A percentile compares a stretch with the other conserved stretches of the same genome.
These are phyloP conservation scores for Globisporangium perplexum DNA, from an alignment of 352 stramenopile species.

Conservation along the genomic window DNA sequence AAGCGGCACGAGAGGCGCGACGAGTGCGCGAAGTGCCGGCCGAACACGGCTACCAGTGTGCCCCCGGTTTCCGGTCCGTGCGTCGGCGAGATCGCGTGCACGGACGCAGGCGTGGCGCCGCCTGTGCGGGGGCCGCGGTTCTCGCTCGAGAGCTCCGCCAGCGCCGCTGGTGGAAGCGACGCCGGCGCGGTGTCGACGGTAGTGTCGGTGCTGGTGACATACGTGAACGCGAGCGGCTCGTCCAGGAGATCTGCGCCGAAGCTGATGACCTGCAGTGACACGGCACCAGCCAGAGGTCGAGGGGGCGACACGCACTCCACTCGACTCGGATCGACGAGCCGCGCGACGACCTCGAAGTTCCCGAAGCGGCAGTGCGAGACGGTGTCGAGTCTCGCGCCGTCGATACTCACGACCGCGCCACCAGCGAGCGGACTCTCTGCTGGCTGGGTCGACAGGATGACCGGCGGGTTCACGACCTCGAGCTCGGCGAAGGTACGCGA, in stretches of 20 bases:
- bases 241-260: slow-evolving; percentile 35
- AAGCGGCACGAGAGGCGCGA: slow-evolving; percentile 71
- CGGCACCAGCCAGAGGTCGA: slow-evolving; percentile 24
- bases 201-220: slow-evolving; percentile 14
- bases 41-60: slow-evolving; percentile 80
- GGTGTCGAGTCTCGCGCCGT: slow-evolving; percentile 38
- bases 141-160: slow-evolving; percentile 42
- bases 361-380: slow-evolving; percentile 79
- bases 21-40: slow-evolving; percentile 70
- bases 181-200: background rate
- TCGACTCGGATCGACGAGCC: slow-evolving; percentile 23
- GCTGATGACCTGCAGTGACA: slow-evolving; percentile 36
- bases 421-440: slow-evolving; percentile 23
- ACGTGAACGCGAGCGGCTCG: slow-evolving; percentile 34
- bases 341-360: slow-evolving; percentile 17
- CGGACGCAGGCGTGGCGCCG: slow-evolving; percentile 72
- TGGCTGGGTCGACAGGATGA: slow-evolving; percentile 32
- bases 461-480: slow-evolving; percentile 42
- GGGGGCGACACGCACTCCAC: slow-evolving; percentile 23
- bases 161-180: too few species aligned
- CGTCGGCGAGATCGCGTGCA: slow-evolving; percentile 60
- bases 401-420: slow-evolving; percentile 34
- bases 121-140: slow-evolving; percentile 38
- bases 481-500: slow-evolving; percentile 31
- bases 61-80: slow-evolving; percentile 70